Evolutionary conservation across 495 filamentous ascomycete genomes (phyloP), one percentile per base, ranked within the genome.

Genomic region (Aeminium ludgeri): DNA sequence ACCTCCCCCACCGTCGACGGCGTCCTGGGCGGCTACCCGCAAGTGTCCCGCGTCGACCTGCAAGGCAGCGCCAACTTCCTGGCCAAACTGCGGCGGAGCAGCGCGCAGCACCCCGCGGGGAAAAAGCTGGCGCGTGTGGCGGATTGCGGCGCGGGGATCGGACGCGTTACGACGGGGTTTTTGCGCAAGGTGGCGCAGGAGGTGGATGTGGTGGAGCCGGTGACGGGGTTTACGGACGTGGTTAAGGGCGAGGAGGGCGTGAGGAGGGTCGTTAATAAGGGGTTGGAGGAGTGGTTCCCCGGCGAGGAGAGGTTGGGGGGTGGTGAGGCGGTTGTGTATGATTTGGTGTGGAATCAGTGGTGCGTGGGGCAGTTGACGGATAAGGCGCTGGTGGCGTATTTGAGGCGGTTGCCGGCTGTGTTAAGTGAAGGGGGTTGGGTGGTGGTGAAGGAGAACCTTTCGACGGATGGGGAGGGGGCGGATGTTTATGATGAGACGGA

Each of bases 301-400:
- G 51, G 54, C 10, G 58, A 64, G 4, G 66, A 62, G 19, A 44
- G 39, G 7, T 2, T 28, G 5, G 40, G 43, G 2, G n/a, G n/a
- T n/a, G n/a, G n/a, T n/a, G n/a, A n/a, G n/a, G n/a, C n/a, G n/a
- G n/a, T n/a, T n/a, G 59, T 56, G 33, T 80, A 81, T 47, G 69
- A 75, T 45, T 49, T 79, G 33, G 65, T 81, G 49, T 79, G 74
- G 69, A 81, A 73, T 35, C 87, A 95, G 60, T 93, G 86, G 86
- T 95, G 86, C 61, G 59, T 91, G n/a, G 82, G 84, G 12, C 80
- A 94, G 55, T 60, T 95, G 38, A 86, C 74, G n/a, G 87, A 93
- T 61, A 52, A 51, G 29, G 74, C 92, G 58, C 56, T 95, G 16
- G 69, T 75, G 16, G 65, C 55, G 11, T 92, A 78, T 44, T 58